A percentile compares a stretch with the other conserved stretches of the same genome.
These are phyloP conservation scores for Phytopythium kandeliae DNA, from an alignment of 352 stramenopile genomes.

Conservation along the genomic window DNA sequence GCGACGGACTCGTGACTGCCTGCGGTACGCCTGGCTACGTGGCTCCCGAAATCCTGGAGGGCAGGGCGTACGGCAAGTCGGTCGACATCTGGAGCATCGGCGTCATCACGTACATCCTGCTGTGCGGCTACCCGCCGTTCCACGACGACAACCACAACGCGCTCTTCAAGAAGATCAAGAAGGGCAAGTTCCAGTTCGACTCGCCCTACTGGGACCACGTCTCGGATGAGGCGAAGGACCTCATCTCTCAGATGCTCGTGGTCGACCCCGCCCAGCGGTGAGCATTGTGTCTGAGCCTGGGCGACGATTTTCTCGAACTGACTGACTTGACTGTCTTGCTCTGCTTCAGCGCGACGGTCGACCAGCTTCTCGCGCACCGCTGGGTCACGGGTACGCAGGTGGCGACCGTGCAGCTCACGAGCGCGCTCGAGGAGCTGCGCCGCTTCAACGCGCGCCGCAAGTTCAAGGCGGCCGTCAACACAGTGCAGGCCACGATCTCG, in stretches of 20 bases:
- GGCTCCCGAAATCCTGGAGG: conserved; percentile 77
- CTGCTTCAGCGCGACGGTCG: conserved; percentile 76
- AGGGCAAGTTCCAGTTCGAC: conserved; percentile 93
- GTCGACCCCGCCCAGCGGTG: conserved; percentile 87
- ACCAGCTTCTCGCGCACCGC: conserved; percentile 82
- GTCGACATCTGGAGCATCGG: conserved; percentile 91
- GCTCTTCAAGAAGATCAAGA: conserved; percentile 94
- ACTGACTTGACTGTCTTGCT: no score
- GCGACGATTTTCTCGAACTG: no score
- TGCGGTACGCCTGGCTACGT: conserved; percentile 84
- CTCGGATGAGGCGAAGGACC: conserved; percentile 91
- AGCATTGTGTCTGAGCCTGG: no score
- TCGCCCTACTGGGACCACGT: conserved; percentile 95
- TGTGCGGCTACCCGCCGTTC: conserved; percentile 86
- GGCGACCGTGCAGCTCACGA: conserved; percentile 87
- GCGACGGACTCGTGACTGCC: conserved; percentile 61
- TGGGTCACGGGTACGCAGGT: conserved; percentile 88
- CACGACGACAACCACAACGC: conserved; percentile 92
- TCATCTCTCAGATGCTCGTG: conserved; percentile 92
- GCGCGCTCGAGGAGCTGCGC: conserved; percentile 88
- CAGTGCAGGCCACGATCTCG: conserved; percentile 65
- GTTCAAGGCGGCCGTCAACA: conserved; percentile 92
- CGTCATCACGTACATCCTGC: conserved; percentile 84
- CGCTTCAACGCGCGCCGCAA: conserved; percentile 94
- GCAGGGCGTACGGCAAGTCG: conserved; percentile 69